A percentile compares a stretch with the other conserved stretches of the same genome.
Evolutionary conservation across 2,329 filamentous ascomycete species (phyloP).

Genomic region (Cytospora leucostoma): DNA sequence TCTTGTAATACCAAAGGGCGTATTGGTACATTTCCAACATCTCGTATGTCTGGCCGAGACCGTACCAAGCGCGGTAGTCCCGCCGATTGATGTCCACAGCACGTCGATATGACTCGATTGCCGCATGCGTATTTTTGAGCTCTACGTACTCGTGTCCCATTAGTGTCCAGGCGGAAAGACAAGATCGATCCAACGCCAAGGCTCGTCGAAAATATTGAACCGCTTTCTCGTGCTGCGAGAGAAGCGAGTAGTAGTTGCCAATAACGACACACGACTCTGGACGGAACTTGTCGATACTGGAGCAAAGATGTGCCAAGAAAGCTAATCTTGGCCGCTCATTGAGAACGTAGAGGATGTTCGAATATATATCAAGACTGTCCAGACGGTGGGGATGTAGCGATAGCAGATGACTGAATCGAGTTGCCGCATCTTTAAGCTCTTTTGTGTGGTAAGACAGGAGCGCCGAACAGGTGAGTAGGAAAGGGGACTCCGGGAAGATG

Average conservation of each 20-base stretch:
- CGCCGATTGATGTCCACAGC: slow-evolving; percentile 95
- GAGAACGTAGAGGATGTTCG: slow-evolving; percentile 95
- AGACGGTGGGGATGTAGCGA: slow-evolving; percentile 74
- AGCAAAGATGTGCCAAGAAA: slow-evolving; percentile 88
- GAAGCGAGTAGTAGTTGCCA: slow-evolving; percentile 93
- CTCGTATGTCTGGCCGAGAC: slow-evolving; percentile 94
- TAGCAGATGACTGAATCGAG: slow-evolving; percentile 75
- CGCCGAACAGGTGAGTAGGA: slow-evolving; percentile 86
- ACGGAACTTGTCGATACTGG: slow-evolving; percentile 89
- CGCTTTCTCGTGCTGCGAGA: slow-evolving; percentile 95
- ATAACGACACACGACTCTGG: slow-evolving; percentile 96
- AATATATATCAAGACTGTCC: slow-evolving; percentile 92
- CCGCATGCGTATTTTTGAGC: slow-evolving; percentile 96
- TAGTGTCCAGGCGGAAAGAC: slow-evolving; percentile 93
- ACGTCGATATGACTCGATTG: slow-evolving; percentile 93
- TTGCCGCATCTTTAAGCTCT: slow-evolving; percentile 67
- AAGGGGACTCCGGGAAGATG: slow-evolving; percentile 87
- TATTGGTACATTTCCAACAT: slow-evolving; percentile 98
- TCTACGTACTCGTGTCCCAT: slow-evolving; percentile 99
- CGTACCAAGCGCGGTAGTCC: slow-evolving; percentile 98
- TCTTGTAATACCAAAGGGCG: slow-evolving; percentile 96
- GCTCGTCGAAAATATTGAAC: slow-evolving; percentile 97
- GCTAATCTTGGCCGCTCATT: slow-evolving; percentile 84
- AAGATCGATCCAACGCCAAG: slow-evolving; percentile 84
- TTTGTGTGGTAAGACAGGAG: slow-evolving; percentile 90